Evolutionary conservation across 2,329 filamentous ascomycete genomes (phyloP), one percentile per base, ranked within the genome.

Genomic region (Fusarium sublunatum): DNA sequence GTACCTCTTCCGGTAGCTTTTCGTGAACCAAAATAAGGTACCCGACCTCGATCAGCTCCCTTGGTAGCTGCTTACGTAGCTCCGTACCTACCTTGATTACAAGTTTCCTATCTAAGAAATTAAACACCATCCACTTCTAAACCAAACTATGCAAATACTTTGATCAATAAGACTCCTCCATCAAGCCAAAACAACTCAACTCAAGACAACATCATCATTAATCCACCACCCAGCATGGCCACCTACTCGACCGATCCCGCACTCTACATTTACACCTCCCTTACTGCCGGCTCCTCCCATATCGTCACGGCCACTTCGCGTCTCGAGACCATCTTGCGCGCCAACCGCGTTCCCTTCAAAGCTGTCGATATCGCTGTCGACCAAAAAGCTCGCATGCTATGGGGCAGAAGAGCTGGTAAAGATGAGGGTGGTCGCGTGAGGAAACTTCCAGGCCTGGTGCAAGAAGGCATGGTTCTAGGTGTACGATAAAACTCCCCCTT

Each of bases 261-360:
- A 26, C 88, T 99, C 62, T 99, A 95, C 81, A 90, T 99, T 71
- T 97, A 96, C 81, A 98, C 95, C 59, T 98, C 94, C 49, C 85
- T 99, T 53, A 98, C 95, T 19, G 92, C 95, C 57, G 95, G 95
- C 65, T 97, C 93, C 36, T 96, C 93, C 24, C 93, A 97, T 77
- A 97, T 98, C 75, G 89, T 98, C 73, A 98, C 95, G 36, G 95
- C 93, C 25, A 98, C 95, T 2, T 96, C 93, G 51, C 91, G 95
- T 43, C 88, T 99, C 68, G 94, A 99, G 79, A 97, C 93, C 11
- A 98, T 99, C 73, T 85, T 99, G 58, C 94, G 92, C 74, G 93
- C 93, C 64, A 97, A 98, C 82, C 91, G 91, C 69, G 90, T 99
- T 56, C 92, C 93, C 10, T 99, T 98, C 82, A 92, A 92, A 75